Conservation (phyloP, 179 eudicot species). For the Sideroxylon spinosum region DNA sequence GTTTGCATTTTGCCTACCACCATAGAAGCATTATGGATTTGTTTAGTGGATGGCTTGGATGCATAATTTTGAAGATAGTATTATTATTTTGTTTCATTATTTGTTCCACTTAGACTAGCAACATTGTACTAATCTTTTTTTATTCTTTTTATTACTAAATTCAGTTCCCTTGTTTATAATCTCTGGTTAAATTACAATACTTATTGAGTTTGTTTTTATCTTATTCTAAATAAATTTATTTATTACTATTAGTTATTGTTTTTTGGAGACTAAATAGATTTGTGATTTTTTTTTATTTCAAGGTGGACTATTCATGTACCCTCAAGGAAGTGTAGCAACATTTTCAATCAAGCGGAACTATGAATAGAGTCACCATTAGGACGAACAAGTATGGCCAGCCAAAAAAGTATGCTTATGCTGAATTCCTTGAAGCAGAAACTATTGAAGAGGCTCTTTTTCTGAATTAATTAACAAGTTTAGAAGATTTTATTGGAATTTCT, state of each 20-base stretch:
- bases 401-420: slow-evolving; percentile 66
- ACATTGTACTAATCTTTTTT: too few species aligned
- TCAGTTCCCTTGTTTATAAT: neutral
- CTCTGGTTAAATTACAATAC: neutral
- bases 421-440: slow-evolving; percentile 50
- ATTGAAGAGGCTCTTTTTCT: slow-evolving; percentile 53
- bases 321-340: slow-evolving; percentile 69
- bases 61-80: neutral
- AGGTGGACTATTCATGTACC: slow-evolving; percentile 71
- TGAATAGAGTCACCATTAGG: slow-evolving; percentile 59
- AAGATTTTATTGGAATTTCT: too few species aligned
- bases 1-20: too few species aligned
- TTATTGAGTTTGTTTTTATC: neutral
- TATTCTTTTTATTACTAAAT: neutral
- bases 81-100: neutral
- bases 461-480: too few species aligned
- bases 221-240: neutral
- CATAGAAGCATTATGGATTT: too few species aligned
- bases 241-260: neutral
- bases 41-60: too few species aligned
- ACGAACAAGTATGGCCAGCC: slow-evolving; percentile 60
- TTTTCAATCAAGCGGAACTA: slow-evolving; percentile 59
- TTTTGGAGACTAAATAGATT: slow-evolving; percentile 11
- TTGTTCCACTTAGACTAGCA: neutral
- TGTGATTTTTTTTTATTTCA: neutral